Evolutionary conservation across 2,329 filamentous ascomycete genomes (phyloP), one percentile per base, ranked within the genome.

Genomic region (Sporothrix pseudoabietina): DNA sequence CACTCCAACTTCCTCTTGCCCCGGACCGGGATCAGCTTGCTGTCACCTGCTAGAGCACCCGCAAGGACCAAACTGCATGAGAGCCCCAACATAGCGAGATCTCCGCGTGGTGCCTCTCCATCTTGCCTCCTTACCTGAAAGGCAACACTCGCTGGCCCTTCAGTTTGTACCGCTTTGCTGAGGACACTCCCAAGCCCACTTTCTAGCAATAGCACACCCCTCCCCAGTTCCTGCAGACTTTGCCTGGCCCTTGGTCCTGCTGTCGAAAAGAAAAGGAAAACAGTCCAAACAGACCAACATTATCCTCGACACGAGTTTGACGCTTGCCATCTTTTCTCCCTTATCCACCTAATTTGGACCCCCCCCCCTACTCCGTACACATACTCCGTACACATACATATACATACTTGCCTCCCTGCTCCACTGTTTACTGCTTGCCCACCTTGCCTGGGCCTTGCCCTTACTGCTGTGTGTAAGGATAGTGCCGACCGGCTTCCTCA

Each of bases 81-180:
- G 47, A 54, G 47, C 77, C 78, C 75, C 74, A 70, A 44, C 73
- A 65, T 35, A 41, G 78, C 79, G 78, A 81, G 80, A 82, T 82
- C 80, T 78, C 78, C 78, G 77, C 79, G 78, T 79, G 76, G 35
- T 49, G 75, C 77, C 78, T 79, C 78, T 79, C 78, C 79, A 80
- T 82, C 84, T 85, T 44, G 7, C 83, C 84, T 85, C 83, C 84
- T 86, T 85, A 84, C 84, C 81, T 84, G 82, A 83, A 81, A 79
- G 83, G 84, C 81, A 81, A 81, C 82, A 81, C 83, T 80, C 82
- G 81, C 81, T 82, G 66, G 80, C 80, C 78, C 79, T 79, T 78
- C 79, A 79, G 78, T 77, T 78, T 79, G 78, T 78, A 80, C 77
- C 78, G 79, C 78, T 79, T 79, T 81, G 78, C 80, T 77, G 76